Base-by-base conservation (phyloP, 2,329 filamentous ascomycete species). In the Pyrenophora seminiperda region DNA sequence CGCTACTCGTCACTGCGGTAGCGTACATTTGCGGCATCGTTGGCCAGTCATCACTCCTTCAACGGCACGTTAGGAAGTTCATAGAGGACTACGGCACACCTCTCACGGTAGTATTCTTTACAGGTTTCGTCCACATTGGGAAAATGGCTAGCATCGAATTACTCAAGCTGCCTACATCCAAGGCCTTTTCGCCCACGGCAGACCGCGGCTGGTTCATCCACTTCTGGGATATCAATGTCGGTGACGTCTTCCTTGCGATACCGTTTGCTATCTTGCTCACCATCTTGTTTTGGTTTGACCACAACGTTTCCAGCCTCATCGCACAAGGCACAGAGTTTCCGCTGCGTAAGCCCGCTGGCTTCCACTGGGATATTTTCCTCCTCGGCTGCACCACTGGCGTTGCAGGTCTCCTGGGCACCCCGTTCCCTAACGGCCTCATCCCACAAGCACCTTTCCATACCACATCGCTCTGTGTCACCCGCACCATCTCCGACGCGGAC, bases 21-120 rank as follows among this genome's bases (percentile, higher is more conserved):
- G 89, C 87, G 33, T 94, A 92, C 66, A 72, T 87, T 20, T 91
- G 88, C 65, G 87, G 87, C 48, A 80, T 86, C 51, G 71, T 95
- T 10, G 90, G 90, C 19, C 77, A 79, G 14, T 87, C 88, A 64
- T 82, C 81, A 41, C 78, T 95, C 1, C 93, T 96, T 70, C 82
- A 84, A 14, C 85, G 91, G 49, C 84, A 86, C 30, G 76, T 94
- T 7, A 83, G 91, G 15, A 85, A 92, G 56, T 95, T 96, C 63
- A 80, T 96, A 58, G 91, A 94, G 68, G 91, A 96, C 71, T 96
- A 96, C 67, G 91, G 90, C 43, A 95, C 90, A 0, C 90, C 91
- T 0, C 49, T 71, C 2, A 70, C 66, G 47, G 72, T 77, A 46
- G 76, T 96, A 53, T 96, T 96, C 78, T 96, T 96, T 71, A 91